Evolutionary conservation across 2,329 filamentous ascomycete species (phyloP), one percentile per base, ranked within the genome.

Genomic region (Monosporascus sp.): DNA sequence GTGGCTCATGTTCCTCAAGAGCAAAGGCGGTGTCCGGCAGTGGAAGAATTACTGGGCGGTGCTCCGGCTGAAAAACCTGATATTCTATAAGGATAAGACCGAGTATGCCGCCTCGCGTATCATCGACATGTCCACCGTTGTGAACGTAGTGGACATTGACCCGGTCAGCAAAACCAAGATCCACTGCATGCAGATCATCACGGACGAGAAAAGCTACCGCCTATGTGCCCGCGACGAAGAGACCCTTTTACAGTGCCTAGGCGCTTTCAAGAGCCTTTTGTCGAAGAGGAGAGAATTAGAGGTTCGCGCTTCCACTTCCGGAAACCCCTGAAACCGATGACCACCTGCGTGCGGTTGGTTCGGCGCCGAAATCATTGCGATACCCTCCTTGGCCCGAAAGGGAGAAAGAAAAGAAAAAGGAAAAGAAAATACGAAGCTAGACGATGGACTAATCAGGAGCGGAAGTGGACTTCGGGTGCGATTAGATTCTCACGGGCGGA

Each of bases 11-110:
- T 85, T 90, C 57, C 81, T 97, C 53, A 90, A 89, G 63, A 89
- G 86, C 57, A 92, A 90, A 64, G 80, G 87, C 22, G 90, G 91
- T 8, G 78, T 99, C 51, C 85, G 88, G 47, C 89, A 96, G 65
- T 99, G 94, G 94, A 97, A 96, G 76, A 87, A 90, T 62, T 80
- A 91, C 54, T 97, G 94, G 94, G 88, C 88, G 14, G 94, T 97
- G 0, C 79, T 99, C 50, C 88, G 94, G 35, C 87, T 90, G 1
- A 86, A 88, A 50, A 91, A 89, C 58, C 76, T 99, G 35, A 88
- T 90, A 17, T 81, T 97, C 25, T 99, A 99, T 78, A 97, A 97
- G 71, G 88, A 95, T 66, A 89, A 95, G 57, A 78, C 85, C 58
- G 94, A 99, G 72, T 97, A 97, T 70, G 87, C 88, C 14, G 90